Percentiles rank a stretch among this genome's conserved stretches.
Evolutionary conservation across 1,139 yeast species (phyloP).

Genomic region (Blastobotrys capitulatus): DNA sequence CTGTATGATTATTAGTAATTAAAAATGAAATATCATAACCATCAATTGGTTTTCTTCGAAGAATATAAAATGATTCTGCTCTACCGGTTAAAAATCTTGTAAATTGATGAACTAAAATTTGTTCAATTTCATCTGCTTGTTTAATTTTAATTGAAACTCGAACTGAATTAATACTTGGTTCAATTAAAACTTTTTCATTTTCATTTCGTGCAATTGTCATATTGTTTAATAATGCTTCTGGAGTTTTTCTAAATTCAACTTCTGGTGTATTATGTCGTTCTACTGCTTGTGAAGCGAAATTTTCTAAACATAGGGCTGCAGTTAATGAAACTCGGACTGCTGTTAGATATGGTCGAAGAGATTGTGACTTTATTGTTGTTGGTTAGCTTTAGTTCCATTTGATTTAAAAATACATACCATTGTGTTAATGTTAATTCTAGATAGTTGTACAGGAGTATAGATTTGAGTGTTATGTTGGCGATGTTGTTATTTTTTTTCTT

Average conservation of each 20-base stretch:
- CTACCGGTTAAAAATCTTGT: constrained; percentile 90
- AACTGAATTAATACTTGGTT: constrained; percentile 82
- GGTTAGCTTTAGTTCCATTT: too few relatives aligned
- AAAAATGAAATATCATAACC: constrained; percentile 93
- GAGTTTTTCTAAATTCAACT: constrained; percentile 73
- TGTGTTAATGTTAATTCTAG: too few relatives aligned
- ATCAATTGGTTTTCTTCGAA: constrained; percentile 80
- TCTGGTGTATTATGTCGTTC: constrained; percentile 98
- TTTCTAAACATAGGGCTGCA: constrained; percentile 91
- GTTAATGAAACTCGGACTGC: constrained; percentile 93
- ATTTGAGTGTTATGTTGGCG: too few relatives aligned
- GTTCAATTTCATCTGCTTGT: constrained; percentile 97
- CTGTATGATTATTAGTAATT: constrained; percentile 92
- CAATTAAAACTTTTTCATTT: constrained; percentile 86
- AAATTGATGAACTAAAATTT: constrained; percentile 87
- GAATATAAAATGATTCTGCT: constrained; percentile 88
- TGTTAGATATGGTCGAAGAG: constrained; percentile 87
- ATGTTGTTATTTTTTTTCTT: too few relatives aligned
- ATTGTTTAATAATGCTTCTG: constrained; percentile 83
- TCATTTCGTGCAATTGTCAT: constrained; percentile 91
- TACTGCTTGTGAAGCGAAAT: constrained; percentile 89
- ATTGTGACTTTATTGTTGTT: constrained; percentile 46
- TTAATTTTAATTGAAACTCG: constrained; percentile 88
- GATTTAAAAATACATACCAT: not conserved
- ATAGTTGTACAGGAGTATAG: too few relatives aligned